Evolutionary conservation across 495 filamentous ascomycete genomes (phyloP), one percentile per base, ranked within the genome.

Genomic region (Friedmanniomyces endolithicus): DNA sequence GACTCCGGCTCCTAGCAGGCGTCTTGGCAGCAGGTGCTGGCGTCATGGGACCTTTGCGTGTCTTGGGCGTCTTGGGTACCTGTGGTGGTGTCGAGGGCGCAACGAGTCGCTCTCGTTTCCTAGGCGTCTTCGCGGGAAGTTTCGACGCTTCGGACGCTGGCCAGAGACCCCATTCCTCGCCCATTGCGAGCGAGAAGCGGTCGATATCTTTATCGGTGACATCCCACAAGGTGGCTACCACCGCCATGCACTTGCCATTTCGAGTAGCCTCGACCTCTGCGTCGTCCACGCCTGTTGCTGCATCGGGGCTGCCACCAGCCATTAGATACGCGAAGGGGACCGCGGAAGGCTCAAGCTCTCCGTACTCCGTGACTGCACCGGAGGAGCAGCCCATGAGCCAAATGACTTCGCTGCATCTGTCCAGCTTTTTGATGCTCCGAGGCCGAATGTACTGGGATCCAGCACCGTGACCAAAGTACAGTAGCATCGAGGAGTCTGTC

Each of bases 201-300:
- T 98, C 92, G 62, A 94, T 92, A 65, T 98, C 92, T 59, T 85
- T 84, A 62, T 98, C 92, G 12, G 94, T 98, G 20, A 98, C 92
- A 68, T 98, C 92, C 92, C 92, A 98, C 34, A 98, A 73, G 4
- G 86, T 95, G 20, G 86, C 90, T 0, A 96, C 80, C 17, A 96
- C 75, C 11, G 90, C 88, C 55, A 56, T 53, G 29, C 57, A 60
- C 41, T 22, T 50, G 2, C 86, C 83, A 50, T 76, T 58, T 25
- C 3, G 12, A 2, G 12, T 16, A 1, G 0, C 27, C 23, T n/a
- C 29, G 1, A 24, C 22, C 52, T 23, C 24, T 40, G 33, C 17
- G 44, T 44, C 22, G 52, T 23, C 24, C 33, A 31, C 17, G 37
- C 35, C 20, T 2, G 48, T 52, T 1, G 2, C 41, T n/a, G 14